Conservation (phyloP, 306 rosid species). For the Gastrolobium bilobum region DNA sequence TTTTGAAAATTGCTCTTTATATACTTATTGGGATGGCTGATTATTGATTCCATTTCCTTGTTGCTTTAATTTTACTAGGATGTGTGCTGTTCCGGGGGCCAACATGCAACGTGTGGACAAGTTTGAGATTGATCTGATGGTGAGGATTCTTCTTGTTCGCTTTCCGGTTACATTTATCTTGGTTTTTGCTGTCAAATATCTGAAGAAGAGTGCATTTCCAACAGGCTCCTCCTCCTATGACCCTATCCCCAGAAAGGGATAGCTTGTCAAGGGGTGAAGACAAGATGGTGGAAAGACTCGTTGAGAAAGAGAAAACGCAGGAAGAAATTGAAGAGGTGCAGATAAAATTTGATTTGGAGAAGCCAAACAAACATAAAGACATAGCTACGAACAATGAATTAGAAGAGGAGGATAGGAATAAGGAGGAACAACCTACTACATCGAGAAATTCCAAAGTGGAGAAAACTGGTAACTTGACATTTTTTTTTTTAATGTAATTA, state of each 20-base stretch:
- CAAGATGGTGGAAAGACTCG: constrained; percentile 35
- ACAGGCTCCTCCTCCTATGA: constrained; percentile 69
- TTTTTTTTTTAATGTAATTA: neutral
- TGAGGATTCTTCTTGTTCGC: constrained; percentile 43
- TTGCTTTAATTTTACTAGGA: constrained; percentile 44
- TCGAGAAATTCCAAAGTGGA: constrained; percentile 43
- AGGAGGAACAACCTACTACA: constrained; percentile 34
- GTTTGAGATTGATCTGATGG: constrained; percentile 70
- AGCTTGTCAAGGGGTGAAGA: constrained; percentile 35
- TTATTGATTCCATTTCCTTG: constrained; percentile 1
- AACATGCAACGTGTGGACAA: constrained; percentile 45
- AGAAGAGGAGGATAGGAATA: constrained; percentile 30
- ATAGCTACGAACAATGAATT: neutral
- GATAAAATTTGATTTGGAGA: constrained; percentile 51
- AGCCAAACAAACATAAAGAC: constrained; percentile 23
- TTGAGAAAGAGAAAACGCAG: constrained; percentile 31
- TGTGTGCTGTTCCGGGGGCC: constrained; percentile 8
- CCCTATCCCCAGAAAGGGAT: constrained; percentile 44
- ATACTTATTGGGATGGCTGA: constrained; percentile 7
- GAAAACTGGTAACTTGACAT: constrained; percentile 51
- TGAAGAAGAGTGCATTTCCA: constrained; percentile 32
- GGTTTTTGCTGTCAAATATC: constrained; percentile 30
- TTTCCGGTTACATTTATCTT: constrained; percentile 28
- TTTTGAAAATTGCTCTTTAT: neutral
- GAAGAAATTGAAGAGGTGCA: constrained; percentile 43